Evolutionary conservation across 2,329 filamentous ascomycete species (phyloP).

Genomic region (Sporothrix brunneoviolacea): DNA sequence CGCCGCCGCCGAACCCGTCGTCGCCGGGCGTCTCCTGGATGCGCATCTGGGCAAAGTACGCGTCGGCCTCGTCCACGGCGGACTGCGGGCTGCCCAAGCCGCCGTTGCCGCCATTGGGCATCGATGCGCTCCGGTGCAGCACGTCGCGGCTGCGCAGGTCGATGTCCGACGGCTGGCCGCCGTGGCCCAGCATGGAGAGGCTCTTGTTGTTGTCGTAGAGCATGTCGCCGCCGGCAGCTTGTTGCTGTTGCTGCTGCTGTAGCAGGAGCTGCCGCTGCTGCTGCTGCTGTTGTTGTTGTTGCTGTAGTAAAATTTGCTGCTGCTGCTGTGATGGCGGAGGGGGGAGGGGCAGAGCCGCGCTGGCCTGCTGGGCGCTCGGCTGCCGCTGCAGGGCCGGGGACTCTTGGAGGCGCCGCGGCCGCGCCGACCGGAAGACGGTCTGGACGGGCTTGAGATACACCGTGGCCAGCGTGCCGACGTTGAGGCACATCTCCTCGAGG

Average conservation of each 20-base stretch:
- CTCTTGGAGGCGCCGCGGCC: slow-evolving; percentile 70
- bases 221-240: slow-evolving; percentile 19
- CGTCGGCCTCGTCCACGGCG: slow-evolving; percentile 78
- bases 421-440: slow-evolving; percentile 86
- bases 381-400: slow-evolving; percentile 80
- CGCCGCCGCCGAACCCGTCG: slow-evolving; percentile 57
- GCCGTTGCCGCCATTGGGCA: slow-evolving; percentile 16
- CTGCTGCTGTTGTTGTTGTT: slow-evolving; percentile 9
- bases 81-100: slow-evolving; percentile 57
- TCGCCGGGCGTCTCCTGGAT: slow-evolving; percentile 52
- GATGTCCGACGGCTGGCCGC: slow-evolving; percentile 45
- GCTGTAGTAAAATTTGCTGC: slow-evolving; percentile 5
- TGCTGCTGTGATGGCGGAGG: slow-evolving; percentile 14
- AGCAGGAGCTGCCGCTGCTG: neutral
- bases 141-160: slow-evolving; percentile 34
- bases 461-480: slow-evolving; percentile 90
- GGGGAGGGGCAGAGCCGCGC: slow-evolving; percentile 21
- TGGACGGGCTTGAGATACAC: slow-evolving; percentile 98
- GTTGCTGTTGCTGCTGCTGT: slow-evolving; percentile 10
- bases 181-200: slow-evolving; percentile 51
- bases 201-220: slow-evolving; percentile 50
- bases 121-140: slow-evolving; percentile 6
- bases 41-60: slow-evolving; percentile 77
- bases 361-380: slow-evolving; percentile 34
- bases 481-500: slow-evolving; percentile 93